These are phyloP conservation scores for Leonotis leonurus DNA, from an alignment of 257 asterid species.

Conservation along the genomic window DNA sequence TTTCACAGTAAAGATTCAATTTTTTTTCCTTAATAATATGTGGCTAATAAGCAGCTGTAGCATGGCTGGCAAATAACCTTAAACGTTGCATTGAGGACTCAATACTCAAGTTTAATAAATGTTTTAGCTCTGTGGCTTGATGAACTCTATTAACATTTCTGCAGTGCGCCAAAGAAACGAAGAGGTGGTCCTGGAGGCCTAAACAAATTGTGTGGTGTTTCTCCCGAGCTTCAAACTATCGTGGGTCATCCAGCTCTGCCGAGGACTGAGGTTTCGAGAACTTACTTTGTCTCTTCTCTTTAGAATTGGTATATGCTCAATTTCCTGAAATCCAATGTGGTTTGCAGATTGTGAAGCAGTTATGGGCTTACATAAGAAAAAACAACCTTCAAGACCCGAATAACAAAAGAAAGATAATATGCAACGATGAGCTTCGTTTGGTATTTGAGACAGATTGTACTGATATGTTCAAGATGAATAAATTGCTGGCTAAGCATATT, in stretches of 20 bases:
- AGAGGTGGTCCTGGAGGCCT: conserved; percentile 97
- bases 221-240: conserved; percentile 83
- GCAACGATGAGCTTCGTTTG: conserved; percentile 60
- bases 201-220: conserved; percentile 87
- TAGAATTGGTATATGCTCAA: background rate
- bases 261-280: conserved; percentile 70
- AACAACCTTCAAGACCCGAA: conserved; percentile 73
- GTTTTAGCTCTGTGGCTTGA: background rate
- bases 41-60: no score
- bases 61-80: background rate
- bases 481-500: conserved; percentile 79
- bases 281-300: background rate
- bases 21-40: no score
- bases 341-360: conserved; percentile 70
- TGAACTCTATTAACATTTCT: background rate
- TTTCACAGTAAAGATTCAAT: background rate
- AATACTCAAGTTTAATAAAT: background rate
- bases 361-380: conserved; percentile 75
- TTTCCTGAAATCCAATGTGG: background rate
- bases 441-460: conserved; percentile 74
- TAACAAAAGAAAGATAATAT: conserved; percentile 67
- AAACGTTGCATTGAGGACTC: background rate
- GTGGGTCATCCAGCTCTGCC: conserved; percentile 92
- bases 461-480: conserved; percentile 89
- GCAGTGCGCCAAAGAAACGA: conserved; percentile 72